Percentiles rank a stretch among this genome's conserved stretches.
Evolutionary conservation across 345 rosid species (phyloP).

Genomic region (Durio zibethinus): DNA sequence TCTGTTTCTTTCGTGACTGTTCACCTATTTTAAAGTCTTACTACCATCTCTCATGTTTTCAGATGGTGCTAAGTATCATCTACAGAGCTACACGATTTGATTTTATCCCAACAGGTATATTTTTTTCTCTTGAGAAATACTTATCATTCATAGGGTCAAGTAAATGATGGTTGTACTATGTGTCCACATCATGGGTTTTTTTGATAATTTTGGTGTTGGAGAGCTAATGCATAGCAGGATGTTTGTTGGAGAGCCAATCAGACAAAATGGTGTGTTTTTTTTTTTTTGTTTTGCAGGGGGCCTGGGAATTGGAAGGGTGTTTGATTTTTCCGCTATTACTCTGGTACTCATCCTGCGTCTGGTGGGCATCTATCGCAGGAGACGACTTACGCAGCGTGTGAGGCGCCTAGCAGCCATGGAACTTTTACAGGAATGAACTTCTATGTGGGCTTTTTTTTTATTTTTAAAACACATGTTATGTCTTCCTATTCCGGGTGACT

Average conservation of each 20-base stretch:
- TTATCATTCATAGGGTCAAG: background rate
- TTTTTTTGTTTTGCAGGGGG: constrained; percentile 22
- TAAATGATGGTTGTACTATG: too few relatives aligned
- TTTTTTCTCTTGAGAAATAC: constrained; percentile 1
- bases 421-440: constrained; percentile 32
- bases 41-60: constrained; percentile 20
- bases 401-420: constrained; percentile 52
- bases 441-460: too few relatives aligned
- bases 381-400: constrained; percentile 55
- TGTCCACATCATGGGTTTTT: too few relatives aligned
- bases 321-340: constrained; percentile 53
- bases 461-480: background rate
- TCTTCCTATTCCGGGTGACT: background rate
- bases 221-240: background rate
- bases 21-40: background rate
- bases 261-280: background rate
- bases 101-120: constrained; percentile 69
- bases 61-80: constrained; percentile 60
- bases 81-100: constrained; percentile 64
- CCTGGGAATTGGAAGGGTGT: constrained; percentile 49
- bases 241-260: background rate
- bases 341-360: constrained; percentile 57
- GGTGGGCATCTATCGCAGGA: constrained; percentile 49
- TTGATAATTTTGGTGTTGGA: background rate
- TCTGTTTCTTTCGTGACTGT: background rate